Evolutionary conservation across 1,139 yeast genomes (phyloP), one percentile per base, ranked within the genome.

Genomic region (Pichia sp.): DNA sequence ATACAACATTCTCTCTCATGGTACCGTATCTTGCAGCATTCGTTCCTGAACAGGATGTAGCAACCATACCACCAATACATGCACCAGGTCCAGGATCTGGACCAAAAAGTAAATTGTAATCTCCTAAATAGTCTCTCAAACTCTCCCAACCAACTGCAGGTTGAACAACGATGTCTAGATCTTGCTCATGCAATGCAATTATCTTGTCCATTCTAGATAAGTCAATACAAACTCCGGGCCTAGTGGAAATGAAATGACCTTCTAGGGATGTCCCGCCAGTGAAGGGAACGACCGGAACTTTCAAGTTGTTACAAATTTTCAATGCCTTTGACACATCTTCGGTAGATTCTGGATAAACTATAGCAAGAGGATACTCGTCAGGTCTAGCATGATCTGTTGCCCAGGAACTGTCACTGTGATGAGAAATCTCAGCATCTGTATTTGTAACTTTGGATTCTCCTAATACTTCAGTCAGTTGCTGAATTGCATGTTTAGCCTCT

Each of bases 11-110:
- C 51, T 81, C 86, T 53, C 76, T 74, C 74, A 82, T 79, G 8
- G 87, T 83, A 36, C 88, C 91, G 50, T 78, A 80, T 45, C 80
- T 60, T 8, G 75, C 77, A 32, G 88, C 87, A 51, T 82, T 81
- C 8, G 91, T 81, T n/a, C 93, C 93, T 0, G 87, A 78, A 46
- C 88, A 81, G 20, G 82, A 77, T 29, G 83, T 80, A 14, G 77
- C 81, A 32, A 79, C 72, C 73, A 81, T 77, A 11, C 91, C 93
- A 27, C 85, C 84, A 38, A 82, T 76, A 42, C 76, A 66, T 3
- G 88, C 91, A 34, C 86, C 84, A 27, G 91, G 88, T 31, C 91
- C 93, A 0, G 91, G 91, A 52, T 82, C 93, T 11, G 83, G 80
- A 7, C 87, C 86, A 47, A 81, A 77, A 47, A 81, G 58, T 27